These are phyloP conservation scores for Stereum hirsutum DNA, from an alignment of 1,284 basidiomycete genomes.

Conservation along the genomic window DNA sequence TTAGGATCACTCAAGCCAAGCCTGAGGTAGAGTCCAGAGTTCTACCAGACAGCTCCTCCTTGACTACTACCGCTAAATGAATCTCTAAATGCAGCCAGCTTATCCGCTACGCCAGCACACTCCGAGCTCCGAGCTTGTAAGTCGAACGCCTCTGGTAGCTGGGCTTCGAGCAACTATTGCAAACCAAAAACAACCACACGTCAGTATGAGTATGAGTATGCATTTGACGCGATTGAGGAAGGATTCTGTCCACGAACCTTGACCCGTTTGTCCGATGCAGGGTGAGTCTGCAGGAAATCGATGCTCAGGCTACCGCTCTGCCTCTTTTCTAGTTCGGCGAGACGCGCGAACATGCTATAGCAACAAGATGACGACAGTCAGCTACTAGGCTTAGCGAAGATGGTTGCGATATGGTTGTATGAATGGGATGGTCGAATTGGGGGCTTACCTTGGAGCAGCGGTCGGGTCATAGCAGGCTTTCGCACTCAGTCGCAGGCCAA, in stretches of 20 bases:
- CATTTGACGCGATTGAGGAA: neutral
- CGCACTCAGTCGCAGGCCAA: slow-evolving; percentile 67
- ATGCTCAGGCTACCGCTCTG: slow-evolving; percentile 13
- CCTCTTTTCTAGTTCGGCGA: slow-evolving; percentile 42
- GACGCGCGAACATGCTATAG: slow-evolving; percentile 57
- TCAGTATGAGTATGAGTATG: slow-evolving; percentile 1
- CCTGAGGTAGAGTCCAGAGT: too few species aligned
- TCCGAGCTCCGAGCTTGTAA: slow-evolving; percentile 22
- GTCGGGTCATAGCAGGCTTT: slow-evolving; percentile 77
- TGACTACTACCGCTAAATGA: too few species aligned
- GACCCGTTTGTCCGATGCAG: slow-evolving; percentile 59
- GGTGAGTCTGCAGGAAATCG: slow-evolving; percentile 71
- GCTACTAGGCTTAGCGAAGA: neutral
- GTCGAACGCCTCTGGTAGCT: slow-evolving; percentile 46
- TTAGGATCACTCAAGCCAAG: too few species aligned
- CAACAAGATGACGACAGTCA: neutral
- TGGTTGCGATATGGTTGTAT: slow-evolving; percentile 7
- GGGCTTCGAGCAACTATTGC: slow-evolving; percentile 43
- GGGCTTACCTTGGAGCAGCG: slow-evolving; percentile 59
- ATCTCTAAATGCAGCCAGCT: neutral
- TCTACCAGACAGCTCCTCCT: too few species aligned
- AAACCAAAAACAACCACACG: neutral
- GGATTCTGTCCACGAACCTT: slow-evolving; percentile 33
- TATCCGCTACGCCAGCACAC: neutral
- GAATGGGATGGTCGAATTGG: neutral